phyloP scores from a whole-genome alignment of 176 grass and related monocot genomes.

The Cenchrus americanus region DNA sequence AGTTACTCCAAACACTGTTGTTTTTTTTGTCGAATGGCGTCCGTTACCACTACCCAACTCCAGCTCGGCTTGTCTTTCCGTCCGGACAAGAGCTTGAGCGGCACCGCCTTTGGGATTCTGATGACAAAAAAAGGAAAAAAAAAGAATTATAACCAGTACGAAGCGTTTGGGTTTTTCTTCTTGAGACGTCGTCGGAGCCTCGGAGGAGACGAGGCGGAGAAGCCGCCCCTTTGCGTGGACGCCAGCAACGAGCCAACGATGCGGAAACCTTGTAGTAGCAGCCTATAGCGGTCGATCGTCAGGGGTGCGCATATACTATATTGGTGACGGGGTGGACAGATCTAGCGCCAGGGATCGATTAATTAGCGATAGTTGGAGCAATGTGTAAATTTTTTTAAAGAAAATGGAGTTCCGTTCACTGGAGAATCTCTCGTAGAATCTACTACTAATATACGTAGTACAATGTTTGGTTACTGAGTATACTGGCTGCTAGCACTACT shows the following conservation, averaged over 20 bases:
- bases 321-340: neutral
- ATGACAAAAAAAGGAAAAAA: neutral
- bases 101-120: neutral
- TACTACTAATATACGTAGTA: neutral
- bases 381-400: neutral
- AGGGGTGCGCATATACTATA: neutral
- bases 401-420: neutral
- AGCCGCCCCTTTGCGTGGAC: conserved; percentile 34
- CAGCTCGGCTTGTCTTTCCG: neutral
- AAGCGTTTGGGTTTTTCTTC: neutral
- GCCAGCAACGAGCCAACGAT: conserved; percentile 3
- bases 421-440: neutral
- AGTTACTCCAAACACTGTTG: neutral
- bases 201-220: neutral
- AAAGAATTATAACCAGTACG: neutral
- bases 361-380: neutral
- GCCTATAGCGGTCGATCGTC: neutral
- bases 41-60: conserved; percentile 31
- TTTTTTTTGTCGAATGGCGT: neutral
- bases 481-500: neutral
- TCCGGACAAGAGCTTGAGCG: neutral
- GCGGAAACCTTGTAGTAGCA: neutral
- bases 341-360: neutral
- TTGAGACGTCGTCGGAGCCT: neutral
- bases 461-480: neutral